A percentile compares a stretch with the other conserved stretches of the same genome.
These are phyloP conservation scores for Diplotaxis tenuifolia DNA, from an alignment of 345 rosid species.

Conservation along the genomic window DNA sequence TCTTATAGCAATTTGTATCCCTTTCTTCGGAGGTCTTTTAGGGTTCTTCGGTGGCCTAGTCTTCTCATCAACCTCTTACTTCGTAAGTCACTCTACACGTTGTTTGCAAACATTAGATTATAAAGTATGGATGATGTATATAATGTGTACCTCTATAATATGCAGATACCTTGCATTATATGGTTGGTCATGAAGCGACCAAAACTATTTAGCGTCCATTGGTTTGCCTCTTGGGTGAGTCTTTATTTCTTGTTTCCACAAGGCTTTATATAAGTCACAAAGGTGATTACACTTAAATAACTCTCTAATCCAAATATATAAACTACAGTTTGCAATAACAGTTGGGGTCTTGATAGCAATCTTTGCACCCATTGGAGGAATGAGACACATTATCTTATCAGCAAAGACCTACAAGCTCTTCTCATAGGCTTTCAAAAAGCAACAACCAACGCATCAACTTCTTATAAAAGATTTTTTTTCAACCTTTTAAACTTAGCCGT, in stretches of 20 bases:
- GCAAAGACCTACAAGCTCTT: constrained; percentile 40
- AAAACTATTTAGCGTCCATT: constrained; percentile 29
- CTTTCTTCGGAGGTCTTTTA: constrained; percentile 63
- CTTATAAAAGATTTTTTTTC: background rate
- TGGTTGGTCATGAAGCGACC: constrained; percentile 50
- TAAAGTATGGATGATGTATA: background rate
- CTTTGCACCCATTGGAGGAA: constrained; percentile 40
- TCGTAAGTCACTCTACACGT: constrained; percentile 37
- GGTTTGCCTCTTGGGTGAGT: constrained; percentile 40
- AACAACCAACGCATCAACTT: background rate
- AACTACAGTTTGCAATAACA: constrained; percentile 24
- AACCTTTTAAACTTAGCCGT: constrained; percentile 10
- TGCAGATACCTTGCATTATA: constrained; percentile 61
- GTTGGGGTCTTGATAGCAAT: constrained; percentile 35
- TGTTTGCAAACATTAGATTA: background rate
- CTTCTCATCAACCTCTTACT: constrained; percentile 55
- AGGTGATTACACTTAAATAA: background rate
- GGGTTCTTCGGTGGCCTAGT: constrained; percentile 60
- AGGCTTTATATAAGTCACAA: background rate
- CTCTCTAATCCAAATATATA: background rate
- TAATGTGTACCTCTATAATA: background rate
- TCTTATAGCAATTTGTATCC: constrained; percentile 49
- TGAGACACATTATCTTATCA: constrained; percentile 36
- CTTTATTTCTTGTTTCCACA: constrained; percentile 3
- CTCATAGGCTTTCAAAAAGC: constrained; percentile 21